phyloP scores from a whole-genome alignment of 1,284 basidiomycete species.

The Cutaneotrichosporon curvatum region DNA sequence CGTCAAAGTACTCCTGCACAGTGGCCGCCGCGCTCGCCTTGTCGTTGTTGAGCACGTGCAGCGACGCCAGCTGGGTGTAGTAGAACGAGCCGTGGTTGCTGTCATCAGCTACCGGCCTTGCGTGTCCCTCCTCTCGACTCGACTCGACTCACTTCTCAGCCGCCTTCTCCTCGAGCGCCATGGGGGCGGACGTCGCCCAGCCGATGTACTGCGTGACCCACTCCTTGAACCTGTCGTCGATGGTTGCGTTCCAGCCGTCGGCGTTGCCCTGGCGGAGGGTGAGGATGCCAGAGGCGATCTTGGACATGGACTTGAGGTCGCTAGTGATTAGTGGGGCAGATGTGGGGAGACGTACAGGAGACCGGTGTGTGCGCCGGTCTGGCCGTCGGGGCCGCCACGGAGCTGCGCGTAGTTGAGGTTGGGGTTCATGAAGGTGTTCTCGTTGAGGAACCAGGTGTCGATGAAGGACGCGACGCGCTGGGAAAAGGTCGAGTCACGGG shows the following conservation, averaged over 20 bases:
- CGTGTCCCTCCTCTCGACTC: not conserved
- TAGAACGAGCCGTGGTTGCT: constrained; percentile 40
- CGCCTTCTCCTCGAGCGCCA: constrained; percentile 25
- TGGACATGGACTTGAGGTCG: constrained; percentile 23
- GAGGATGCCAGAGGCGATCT: constrained; percentile 21
- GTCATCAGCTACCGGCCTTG: not conserved
- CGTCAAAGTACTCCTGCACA: constrained; percentile 25
- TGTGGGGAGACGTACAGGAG: constrained; percentile 15
- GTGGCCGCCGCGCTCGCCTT: constrained; percentile 16
- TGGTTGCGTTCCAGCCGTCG: constrained; percentile 15
- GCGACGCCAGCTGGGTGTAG: constrained; percentile 31
- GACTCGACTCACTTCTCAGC: constrained; percentile 21
- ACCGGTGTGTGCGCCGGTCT: constrained; percentile 22
- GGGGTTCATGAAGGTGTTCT: constrained; percentile 58
- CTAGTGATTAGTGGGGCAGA: not conserved
- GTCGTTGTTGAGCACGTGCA: constrained; percentile 30
- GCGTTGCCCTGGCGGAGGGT: constrained; percentile 17
- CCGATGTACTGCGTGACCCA: constrained; percentile 20
- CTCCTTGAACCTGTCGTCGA: constrained; percentile 13
- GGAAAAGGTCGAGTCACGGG: constrained; percentile 38
- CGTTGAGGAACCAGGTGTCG: constrained; percentile 51
- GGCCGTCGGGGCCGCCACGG: constrained; percentile 52
- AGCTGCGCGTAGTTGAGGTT: constrained; percentile 62
- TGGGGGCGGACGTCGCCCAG: constrained; percentile 18
- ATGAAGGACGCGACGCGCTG: constrained; percentile 15